Evolutionary conservation across 768 basidiomycete genomes (phyloP).

Genomic region (Rhodotorula babjevae): DNA sequence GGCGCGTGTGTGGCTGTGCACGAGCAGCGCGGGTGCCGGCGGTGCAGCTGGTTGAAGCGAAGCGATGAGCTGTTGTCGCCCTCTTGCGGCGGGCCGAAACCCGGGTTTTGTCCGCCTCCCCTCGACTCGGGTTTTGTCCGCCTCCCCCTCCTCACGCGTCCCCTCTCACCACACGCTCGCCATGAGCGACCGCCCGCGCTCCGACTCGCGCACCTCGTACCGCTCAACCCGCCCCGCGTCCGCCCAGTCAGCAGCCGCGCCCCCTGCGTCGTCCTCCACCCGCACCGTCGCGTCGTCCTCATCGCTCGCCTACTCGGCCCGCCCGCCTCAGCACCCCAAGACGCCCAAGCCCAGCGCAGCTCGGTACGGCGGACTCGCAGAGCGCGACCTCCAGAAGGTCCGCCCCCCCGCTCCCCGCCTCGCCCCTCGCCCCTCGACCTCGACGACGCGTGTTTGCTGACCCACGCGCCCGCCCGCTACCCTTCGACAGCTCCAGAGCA

Average conservation of each 20-base stretch:
- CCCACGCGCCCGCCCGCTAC: too few species aligned
- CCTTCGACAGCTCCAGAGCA: constrained; percentile 24
- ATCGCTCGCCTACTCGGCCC: background rate
- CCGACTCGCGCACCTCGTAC: constrained; percentile 20
- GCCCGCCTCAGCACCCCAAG: constrained; percentile 14
- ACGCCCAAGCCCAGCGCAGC: constrained; percentile 24
- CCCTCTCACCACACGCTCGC: too few species aligned
- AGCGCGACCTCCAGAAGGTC: constrained; percentile 35
- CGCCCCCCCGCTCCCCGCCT: background rate
- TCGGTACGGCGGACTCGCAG: constrained; percentile 34
- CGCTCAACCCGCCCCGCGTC: constrained; percentile 18
- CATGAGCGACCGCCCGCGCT: background rate
- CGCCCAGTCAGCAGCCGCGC: background rate
- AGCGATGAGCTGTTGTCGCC: too few species aligned
- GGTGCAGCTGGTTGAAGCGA: too few species aligned
- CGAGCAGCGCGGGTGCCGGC: too few species aligned
- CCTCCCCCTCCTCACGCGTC: background rate
- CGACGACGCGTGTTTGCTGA: background rate
- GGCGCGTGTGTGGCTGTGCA: too few species aligned
- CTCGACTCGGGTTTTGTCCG: too few species aligned
- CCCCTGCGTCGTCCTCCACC: background rate
- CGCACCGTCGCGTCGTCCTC: background rate
- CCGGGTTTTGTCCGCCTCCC: too few species aligned
- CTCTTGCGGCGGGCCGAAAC: too few species aligned
- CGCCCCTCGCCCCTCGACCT: too few species aligned